Conservation (phyloP, 345 rosid genomes). For the Rhodamnia rubescens region DNA sequence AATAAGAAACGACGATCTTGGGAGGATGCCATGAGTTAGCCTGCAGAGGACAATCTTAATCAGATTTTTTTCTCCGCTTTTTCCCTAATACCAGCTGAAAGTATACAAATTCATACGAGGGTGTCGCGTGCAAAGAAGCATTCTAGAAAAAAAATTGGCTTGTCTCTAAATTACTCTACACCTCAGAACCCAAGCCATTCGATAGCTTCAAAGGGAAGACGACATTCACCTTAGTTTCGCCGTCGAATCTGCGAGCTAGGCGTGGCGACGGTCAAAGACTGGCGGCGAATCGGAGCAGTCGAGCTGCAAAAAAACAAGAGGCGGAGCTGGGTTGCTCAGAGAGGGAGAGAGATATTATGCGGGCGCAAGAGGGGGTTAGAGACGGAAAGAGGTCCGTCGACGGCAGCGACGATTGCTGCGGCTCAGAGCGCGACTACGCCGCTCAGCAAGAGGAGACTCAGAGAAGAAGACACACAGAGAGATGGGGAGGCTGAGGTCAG, state of each 20-base stretch:
- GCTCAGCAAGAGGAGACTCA: background rate
- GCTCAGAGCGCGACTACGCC: background rate
- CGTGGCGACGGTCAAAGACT: background rate
- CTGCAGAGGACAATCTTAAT: background rate
- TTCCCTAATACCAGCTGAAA: background rate
- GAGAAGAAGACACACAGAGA: background rate
- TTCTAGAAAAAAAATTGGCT: background rate
- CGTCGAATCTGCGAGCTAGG: background rate
- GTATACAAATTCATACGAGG: background rate
- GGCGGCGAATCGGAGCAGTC: background rate
- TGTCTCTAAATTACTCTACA: background rate
- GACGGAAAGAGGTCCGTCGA: background rate
- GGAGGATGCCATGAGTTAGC: constrained; percentile 13
- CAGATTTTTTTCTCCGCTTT: background rate
- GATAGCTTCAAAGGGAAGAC: background rate
- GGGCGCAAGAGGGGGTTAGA: background rate
- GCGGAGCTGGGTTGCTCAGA: background rate
- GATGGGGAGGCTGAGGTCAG: background rate
- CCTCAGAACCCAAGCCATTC: background rate
- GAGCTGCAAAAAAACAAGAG: background rate
- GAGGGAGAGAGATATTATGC: background rate
- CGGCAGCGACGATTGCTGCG: background rate
- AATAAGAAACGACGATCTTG: constrained; percentile 35
- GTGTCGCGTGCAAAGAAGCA: background rate
- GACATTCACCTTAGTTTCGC: background rate